A percentile compares a stretch with the other conserved stretches of the same genome.
These are phyloP conservation scores for Globisporangium iwayamae DNA, from an alignment of 352 stramenopile species.

Conservation along the genomic window DNA sequence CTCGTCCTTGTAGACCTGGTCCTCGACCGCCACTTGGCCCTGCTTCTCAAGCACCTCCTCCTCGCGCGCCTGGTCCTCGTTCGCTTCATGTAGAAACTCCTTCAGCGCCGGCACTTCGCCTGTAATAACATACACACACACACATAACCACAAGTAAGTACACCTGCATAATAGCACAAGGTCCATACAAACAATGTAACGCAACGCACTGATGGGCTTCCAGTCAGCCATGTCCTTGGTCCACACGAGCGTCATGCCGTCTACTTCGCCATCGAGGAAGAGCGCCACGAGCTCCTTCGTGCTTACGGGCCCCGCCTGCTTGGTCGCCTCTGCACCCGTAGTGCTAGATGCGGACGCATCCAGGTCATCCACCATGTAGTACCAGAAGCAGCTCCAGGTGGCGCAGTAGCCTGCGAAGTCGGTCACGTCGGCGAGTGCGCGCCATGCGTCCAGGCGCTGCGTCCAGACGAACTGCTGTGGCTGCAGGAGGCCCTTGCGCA, in stretches of 20 bases:
- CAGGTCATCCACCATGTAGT: conserved; percentile 41
- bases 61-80: conserved; percentile 56
- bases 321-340: conserved; percentile 5
- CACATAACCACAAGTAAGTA: not conserved
- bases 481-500: conserved; percentile 58
- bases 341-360: conserved; percentile 5
- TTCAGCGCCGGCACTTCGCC: conserved; percentile 56
- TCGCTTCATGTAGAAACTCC: conserved; percentile 69
- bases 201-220: conserved; percentile 46
- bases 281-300: conserved; percentile 54
- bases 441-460: conserved; percentile 55
- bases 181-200: conserved; percentile 1
- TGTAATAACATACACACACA: conserved; percentile 15
- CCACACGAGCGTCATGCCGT: conserved; percentile 76
- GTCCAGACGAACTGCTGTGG: conserved; percentile 74
- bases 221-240: conserved; percentile 40
- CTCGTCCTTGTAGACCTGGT: conserved; percentile 58
- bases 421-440: conserved; percentile 35
- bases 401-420: conserved; percentile 50
- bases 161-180: not conserved
- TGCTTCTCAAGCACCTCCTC: conserved; percentile 42
- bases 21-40: conserved; percentile 30
- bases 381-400: conserved; percentile 57
- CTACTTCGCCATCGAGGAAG: conserved; percentile 62
- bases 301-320: conserved; percentile 34